These are phyloP conservation scores for Pleurotus pulmonarius DNA, from an alignment of 768 basidiomycete species.

Conservation along the genomic window DNA sequence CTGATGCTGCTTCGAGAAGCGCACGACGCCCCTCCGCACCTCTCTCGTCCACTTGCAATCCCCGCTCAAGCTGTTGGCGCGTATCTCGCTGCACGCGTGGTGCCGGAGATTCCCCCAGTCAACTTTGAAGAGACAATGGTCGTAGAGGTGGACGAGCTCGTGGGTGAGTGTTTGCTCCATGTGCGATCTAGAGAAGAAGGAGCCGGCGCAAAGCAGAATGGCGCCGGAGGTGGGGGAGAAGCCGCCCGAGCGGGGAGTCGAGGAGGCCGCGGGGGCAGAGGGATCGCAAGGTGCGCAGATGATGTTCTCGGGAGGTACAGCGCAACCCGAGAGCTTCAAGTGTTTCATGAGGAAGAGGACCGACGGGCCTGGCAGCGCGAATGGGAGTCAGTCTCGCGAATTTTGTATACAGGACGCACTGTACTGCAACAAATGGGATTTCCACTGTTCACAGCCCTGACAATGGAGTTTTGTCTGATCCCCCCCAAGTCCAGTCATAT, in stretches of 20 bases:
- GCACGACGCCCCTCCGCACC: slow-evolving; percentile 66
- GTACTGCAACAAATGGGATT: slow-evolving; percentile 60
- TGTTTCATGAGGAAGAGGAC: slow-evolving; percentile 93
- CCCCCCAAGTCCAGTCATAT: slow-evolving; percentile 42
- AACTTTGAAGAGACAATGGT: slow-evolving; percentile 92
- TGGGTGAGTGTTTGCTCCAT: slow-evolving; percentile 94
- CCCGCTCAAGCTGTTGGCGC: slow-evolving; percentile 90
- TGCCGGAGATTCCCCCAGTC: slow-evolving; percentile 89
- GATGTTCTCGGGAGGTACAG: slow-evolving; percentile 68
- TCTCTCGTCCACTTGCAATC: slow-evolving; percentile 90
- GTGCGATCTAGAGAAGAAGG: slow-evolving; percentile 76
- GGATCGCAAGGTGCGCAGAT: slow-evolving; percentile 82
- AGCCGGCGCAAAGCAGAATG: slow-evolving; percentile 82
- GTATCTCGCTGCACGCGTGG: slow-evolving; percentile 97
- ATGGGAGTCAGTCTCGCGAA: too few species aligned
- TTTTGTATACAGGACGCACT: slow-evolving; percentile 39
- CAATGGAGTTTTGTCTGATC: slow-evolving; percentile 33
- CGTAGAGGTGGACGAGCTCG: slow-evolving; percentile 93
- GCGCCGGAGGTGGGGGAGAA: slow-evolving; percentile 77
- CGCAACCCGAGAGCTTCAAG: slow-evolving; percentile 69
- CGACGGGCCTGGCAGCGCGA: slow-evolving; percentile 58
- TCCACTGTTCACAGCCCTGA: slow-evolving; percentile 63
- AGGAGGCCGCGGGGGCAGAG: slow-evolving; percentile 10
- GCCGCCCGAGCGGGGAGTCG: slow-evolving; percentile 59
- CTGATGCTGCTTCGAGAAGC: slow-evolving; percentile 94